Evolutionary conservation across 2,329 filamentous ascomycete species (phyloP).

Genomic region (Whalleya microplaca): DNA sequence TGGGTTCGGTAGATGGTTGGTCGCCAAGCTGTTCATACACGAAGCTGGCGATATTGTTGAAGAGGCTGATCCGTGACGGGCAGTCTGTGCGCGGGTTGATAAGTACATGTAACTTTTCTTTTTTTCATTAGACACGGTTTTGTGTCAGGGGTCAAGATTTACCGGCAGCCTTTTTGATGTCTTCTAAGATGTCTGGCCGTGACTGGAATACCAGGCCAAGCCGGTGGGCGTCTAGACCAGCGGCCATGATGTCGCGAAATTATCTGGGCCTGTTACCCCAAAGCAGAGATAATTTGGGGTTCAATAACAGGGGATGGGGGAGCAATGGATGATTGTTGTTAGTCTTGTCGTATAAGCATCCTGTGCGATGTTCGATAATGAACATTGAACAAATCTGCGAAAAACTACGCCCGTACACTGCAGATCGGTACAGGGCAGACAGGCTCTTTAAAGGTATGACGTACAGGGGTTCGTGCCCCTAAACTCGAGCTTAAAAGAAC

Average conservation of each 20-base stretch:
- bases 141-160: conserved; percentile 23
- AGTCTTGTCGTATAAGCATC: neutral
- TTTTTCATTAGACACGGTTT: neutral
- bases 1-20: conserved; percentile 43
- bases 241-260: conserved; percentile 41
- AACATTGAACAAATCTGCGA: no score
- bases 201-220: conserved; percentile 57
- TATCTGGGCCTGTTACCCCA: conserved; percentile 9
- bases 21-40: conserved; percentile 49
- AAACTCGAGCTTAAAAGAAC: neutral
- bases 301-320: neutral
- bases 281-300: neutral
- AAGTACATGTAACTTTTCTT: conserved; percentile 11
- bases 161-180: conserved; percentile 59
- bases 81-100: conserved; percentile 46
- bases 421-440: no score
- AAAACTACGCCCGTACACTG: no score
- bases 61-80: conserved; percentile 53
- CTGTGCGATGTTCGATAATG: neutral
- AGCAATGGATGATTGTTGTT: neutral
- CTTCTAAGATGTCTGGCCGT: conserved; percentile 58
- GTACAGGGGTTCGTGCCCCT: neutral
- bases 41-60: conserved; percentile 59
- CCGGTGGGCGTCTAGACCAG: conserved; percentile 52
- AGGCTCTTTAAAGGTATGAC: conserved; percentile 1